Base-by-base conservation (phyloP, 495 filamentous ascomycete genomes). In the Ascodesmis nigricans region DNA sequence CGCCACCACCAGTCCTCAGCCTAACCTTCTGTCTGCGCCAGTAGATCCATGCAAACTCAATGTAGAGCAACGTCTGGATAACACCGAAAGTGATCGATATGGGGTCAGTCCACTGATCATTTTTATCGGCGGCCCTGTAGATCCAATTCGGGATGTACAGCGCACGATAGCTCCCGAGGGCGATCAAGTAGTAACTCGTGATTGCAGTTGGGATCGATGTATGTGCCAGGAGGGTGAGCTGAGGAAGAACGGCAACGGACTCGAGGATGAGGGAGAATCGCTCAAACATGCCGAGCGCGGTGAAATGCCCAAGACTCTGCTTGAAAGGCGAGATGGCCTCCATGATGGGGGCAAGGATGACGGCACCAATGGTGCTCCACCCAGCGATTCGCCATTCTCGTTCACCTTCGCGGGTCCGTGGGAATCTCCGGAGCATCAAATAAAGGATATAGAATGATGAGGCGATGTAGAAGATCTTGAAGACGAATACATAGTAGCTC, bases 21-120 rank as follows among this genome's bases (percentile, higher is more conserved):
- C 93, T 93, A 46, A 97, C 83, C 21, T 80, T 67, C 58, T 95
- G 90, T 22, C 87, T 65, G 3, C 73, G 73, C 58, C 75, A 92
- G 59, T 97, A 97, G 0, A 97, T 80, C 82, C 83, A 93, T 16
- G 76, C 80, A 51, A 97, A 97, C 53, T 97, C 90, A 42, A 82
- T 50, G 52, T 95, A 93, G 33, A 95, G 67, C 1, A 71, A 69
- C 0, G 84, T 93, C 57, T 97, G 90, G 17, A 95, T 59, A 41
- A 91, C 58, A 23, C 84, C 87, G 53, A 90, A 93, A 33, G 87
- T 60, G 39, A 82, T 62, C 6, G 72, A 64, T 20, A 83, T 63
- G n/a, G 66, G 63, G 43, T 87, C 78, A 42, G 69, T 67, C 33
- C 60, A 55, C n/a, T 58, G 50, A 37, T 69, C 66, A 8, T 59